Base-by-base conservation (phyloP, 257 asterid genomes). In the Nemophila menziesii region DNA sequence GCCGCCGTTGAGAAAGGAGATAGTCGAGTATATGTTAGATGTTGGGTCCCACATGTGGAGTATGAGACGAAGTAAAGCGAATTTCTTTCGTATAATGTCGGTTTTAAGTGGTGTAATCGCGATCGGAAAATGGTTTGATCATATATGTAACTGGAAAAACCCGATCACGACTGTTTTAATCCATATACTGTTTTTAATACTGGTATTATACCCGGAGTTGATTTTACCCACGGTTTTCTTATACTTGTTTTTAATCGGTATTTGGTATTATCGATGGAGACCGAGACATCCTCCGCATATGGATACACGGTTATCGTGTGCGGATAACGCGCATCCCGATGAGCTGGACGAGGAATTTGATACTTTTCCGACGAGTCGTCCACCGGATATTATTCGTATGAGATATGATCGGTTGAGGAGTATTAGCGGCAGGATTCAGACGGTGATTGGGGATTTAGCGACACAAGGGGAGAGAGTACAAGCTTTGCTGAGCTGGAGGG, bases 21-120 rank as follows among this genome's bases (percentile, higher is more conserved):
- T 77, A 13, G 84, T 80, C 4, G 93, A 80, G 65, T 80, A 77
- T 16, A 80, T 80, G 93, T 71, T 80, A 5, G 93, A 80, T 5
- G 84, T 74, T 0, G 82, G 84, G 10, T 73, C 84, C 15, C 81
- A 77, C 71, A 73, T 71, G 84, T 80, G 87, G 87, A 80, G 93
- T 69, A 77, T 77, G 84, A 66, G 87, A 26, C 45, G 87, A 51
- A 80, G 87, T 84, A 81, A 81, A 21, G 90, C 86, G 0, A 74
- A 81, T 42, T 66, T 77, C 50, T 74, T 78, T 55, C 18, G 93
- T 6, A 77, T 81, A 11, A 72, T 78, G 86, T 75, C 70, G 3
- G 82, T 81, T 39, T 52, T 81, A 16, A 55, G 76, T 10, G 90
- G 90, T 13, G 5, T 78, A 29, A 60, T 78, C 0, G 82, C 78